A percentile compares a stretch with the other conserved stretches of the same genome.
phyloP scores from a whole-genome alignment of 2,329 filamentous ascomycete species.

The Botryotinia convoluta region DNA sequence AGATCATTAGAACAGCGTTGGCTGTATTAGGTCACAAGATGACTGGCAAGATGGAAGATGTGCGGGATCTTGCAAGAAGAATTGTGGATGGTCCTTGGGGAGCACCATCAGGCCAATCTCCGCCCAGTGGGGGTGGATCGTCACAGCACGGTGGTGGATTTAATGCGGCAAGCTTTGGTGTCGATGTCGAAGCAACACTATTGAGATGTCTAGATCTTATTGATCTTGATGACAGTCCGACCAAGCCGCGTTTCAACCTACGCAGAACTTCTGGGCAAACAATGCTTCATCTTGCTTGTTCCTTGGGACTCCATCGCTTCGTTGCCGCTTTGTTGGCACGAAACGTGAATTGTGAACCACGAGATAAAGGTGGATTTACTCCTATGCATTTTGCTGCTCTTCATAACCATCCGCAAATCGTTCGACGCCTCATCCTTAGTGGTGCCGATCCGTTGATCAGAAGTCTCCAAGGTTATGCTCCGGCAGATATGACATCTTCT shows the following conservation, averaged over 20 bases:
- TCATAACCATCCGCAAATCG: conserved; percentile 72
- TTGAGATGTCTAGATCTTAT: conserved; percentile 75
- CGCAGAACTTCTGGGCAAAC: conserved; percentile 68
- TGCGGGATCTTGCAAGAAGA: conserved; percentile 58
- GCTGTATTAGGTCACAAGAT: conserved; percentile 62
- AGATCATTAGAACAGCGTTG: conserved; percentile 66
- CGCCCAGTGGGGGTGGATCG: conserved; percentile 46
- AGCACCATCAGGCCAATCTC: conserved; percentile 43
- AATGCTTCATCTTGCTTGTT: conserved; percentile 76
- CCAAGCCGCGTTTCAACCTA: conserved; percentile 65
- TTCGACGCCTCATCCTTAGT: conserved; percentile 68
- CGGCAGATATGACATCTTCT: conserved; percentile 68
- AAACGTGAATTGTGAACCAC: conserved; percentile 72
- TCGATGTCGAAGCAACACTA: conserved; percentile 46
- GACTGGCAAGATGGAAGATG: conserved; percentile 60
- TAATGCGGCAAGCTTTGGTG: conserved; percentile 39
- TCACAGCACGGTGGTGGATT: conserved; percentile 43
- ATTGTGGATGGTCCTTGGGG: conserved; percentile 57
- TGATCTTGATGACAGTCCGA: conserved; percentile 71
- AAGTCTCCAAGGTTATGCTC: conserved; percentile 67
- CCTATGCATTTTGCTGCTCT: conserved; percentile 79
- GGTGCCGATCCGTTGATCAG: conserved; percentile 70
- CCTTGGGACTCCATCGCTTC: conserved; percentile 71
- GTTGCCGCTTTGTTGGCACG: conserved; percentile 73
- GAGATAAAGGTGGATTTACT: conserved; percentile 77